Conservation (phyloP, 2,329 filamentous ascomycete genomes). For the Cladophialophora psammophila region DNA sequence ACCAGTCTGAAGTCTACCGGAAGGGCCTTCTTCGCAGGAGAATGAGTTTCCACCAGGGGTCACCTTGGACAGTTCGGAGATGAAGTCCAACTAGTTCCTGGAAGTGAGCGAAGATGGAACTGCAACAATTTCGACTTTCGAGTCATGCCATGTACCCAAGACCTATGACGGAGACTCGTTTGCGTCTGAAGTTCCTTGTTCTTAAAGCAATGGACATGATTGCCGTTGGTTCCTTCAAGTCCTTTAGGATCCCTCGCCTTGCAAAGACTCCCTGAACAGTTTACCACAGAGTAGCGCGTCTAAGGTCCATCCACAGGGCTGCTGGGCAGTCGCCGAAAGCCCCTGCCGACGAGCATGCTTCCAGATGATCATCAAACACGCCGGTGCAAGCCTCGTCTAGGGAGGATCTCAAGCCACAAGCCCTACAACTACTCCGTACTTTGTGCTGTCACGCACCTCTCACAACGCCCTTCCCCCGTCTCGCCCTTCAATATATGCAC, state of each 20-base stretch:
- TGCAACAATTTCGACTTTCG: no score
- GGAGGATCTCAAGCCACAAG: slow-evolving; percentile 20
- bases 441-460: background rate
- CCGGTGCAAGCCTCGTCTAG: slow-evolving; percentile 16
- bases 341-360: slow-evolving; percentile 18
- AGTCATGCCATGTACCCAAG: background rate
- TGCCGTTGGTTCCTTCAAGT: background rate
- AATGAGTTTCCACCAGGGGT: background rate
- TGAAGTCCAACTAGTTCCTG: background rate
- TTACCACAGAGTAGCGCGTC: background rate
- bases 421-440: background rate
- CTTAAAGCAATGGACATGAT: background rate
- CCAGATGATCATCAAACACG: slow-evolving; percentile 26
- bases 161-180: background rate
- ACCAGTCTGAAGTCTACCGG: background rate
- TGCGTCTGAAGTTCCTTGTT: background rate
- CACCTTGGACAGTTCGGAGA: background rate
- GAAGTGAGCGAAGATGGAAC: background rate
- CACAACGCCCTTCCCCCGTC: background rate
- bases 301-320: background rate
- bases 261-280: background rate
- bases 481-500: background rate
- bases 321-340: background rate
- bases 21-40: background rate
- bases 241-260: background rate